Percentiles rank a stretch among this genome's conserved stretches.
Evolutionary conservation across 2,329 filamentous ascomycete species (phyloP).

Genomic region (Trichoderma atrobrunneum): DNA sequence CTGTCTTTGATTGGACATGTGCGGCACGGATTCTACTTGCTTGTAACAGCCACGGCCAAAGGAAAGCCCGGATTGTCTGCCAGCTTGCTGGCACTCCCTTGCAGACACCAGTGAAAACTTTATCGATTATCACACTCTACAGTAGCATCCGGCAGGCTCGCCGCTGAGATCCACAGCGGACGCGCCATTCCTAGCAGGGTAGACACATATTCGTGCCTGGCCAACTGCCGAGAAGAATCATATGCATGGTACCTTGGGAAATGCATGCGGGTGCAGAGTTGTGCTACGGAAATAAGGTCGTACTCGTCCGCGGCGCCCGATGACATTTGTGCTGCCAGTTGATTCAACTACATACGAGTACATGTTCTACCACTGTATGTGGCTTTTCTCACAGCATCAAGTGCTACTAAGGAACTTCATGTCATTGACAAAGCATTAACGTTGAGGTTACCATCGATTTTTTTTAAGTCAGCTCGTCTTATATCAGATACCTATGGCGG

Average conservation of each 20-base stretch:
- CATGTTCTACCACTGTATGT: not conserved
- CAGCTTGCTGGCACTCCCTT: conserved; percentile 17
- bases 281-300: conserved; percentile 5
- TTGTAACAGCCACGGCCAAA: not conserved
- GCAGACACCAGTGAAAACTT: conserved; percentile 24
- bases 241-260: not conserved
- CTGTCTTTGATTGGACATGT: not conserved
- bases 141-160: conserved; percentile 31
- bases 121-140: conserved; percentile 25
- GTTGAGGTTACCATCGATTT: not conserved
- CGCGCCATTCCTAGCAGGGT: conserved; percentile 17
- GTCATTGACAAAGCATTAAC: not conserved
- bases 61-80: not conserved
- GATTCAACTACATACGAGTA: not conserved
- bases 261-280: not conserved
- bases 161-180: conserved; percentile 21
- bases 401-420: not conserved
- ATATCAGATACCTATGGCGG: not conserved
- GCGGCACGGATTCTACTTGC: not conserved
- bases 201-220: not conserved
- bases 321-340: not conserved
- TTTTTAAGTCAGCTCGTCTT: not conserved
- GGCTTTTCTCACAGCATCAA: not conserved
- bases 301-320: not conserved
- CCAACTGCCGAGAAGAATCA: conserved; percentile 8